A percentile compares a stretch with the other conserved stretches of the same genome.
Evolutionary conservation across 2,329 filamentous ascomycete species (phyloP).

Genomic region (Claviceps sp.): DNA sequence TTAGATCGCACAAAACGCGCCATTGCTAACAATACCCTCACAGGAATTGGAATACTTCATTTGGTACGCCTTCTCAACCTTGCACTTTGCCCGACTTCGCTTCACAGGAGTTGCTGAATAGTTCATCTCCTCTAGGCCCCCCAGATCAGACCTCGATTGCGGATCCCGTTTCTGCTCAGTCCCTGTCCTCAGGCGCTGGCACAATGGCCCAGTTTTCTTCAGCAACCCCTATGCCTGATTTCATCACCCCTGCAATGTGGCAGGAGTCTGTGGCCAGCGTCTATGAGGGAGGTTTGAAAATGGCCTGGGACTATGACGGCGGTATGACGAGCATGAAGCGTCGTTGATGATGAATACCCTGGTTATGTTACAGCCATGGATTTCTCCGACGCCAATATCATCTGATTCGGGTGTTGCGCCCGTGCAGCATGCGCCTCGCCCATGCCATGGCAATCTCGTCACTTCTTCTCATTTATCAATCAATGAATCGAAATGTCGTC

Average conservation of each 20-base stretch:
- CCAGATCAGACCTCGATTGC: constrained; percentile 40
- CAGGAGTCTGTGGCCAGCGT: constrained; percentile 58
- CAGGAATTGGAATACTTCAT: constrained; percentile 92
- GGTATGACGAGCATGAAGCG: constrained; percentile 18
- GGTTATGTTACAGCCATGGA: background rate
- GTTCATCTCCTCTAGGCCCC: constrained; percentile 35
- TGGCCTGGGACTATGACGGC: constrained; percentile 44
- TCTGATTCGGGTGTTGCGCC: background rate
- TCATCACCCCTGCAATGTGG: constrained; percentile 61
- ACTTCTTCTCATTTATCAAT: background rate
- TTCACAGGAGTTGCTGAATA: constrained; percentile 25
- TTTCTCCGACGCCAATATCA: background rate
- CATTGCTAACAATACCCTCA: background rate
- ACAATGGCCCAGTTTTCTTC: constrained; percentile 37
- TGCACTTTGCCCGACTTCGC: constrained; percentile 16
- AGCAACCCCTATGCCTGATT: constrained; percentile 38
- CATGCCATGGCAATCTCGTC: background rate
- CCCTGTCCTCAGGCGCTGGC: constrained; percentile 31
- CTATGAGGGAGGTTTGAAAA: constrained; percentile 51
- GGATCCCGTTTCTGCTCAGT: constrained; percentile 33
- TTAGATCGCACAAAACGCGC: background rate
- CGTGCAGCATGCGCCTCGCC: background rate
- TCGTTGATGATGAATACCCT: constrained; percentile 6
- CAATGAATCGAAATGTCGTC: background rate
- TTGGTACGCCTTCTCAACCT: constrained; percentile 50